phyloP scores from a whole-genome alignment of 2,329 filamentous ascomycete genomes.

The Scedosporium minutisporum region DNA sequence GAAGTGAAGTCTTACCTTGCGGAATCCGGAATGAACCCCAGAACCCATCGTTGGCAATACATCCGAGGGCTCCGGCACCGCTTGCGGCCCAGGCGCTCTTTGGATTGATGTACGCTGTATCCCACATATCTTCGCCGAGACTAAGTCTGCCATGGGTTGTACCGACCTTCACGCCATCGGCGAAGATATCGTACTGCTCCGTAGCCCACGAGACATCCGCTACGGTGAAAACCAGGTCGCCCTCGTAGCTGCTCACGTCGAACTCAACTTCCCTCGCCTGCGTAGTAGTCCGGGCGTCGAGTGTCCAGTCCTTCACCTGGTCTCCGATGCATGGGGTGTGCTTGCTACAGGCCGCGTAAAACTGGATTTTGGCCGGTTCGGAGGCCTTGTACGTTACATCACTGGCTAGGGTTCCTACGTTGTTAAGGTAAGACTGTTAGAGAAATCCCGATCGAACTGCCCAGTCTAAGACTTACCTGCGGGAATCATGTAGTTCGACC shows the following conservation, averaged over 20 bases:
- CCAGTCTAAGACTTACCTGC: not conserved
- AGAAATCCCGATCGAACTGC: not conserved
- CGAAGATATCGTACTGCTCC: too few relatives aligned
- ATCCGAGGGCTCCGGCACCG: too few relatives aligned
- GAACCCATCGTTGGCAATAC: too few relatives aligned
- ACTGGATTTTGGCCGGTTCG: not conserved
- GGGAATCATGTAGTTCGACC: not conserved
- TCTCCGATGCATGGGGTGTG: not conserved
- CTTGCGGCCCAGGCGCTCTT: too few relatives aligned
- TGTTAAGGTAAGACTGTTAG: not conserved
- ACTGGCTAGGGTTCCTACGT: not conserved
- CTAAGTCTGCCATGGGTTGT: too few relatives aligned
- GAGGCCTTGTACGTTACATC: not conserved
- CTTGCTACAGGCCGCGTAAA: not conserved
- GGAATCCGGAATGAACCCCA: too few relatives aligned
- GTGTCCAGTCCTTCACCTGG: not conserved
- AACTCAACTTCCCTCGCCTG: not conserved
- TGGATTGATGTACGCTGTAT: too few relatives aligned
- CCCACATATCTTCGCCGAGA: too few relatives aligned
- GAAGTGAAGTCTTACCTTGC: too few relatives aligned
- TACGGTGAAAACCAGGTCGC: too few relatives aligned
- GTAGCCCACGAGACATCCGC: too few relatives aligned
- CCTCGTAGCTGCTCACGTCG: not conserved
- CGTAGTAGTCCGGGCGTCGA: not conserved
- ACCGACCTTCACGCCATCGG: too few relatives aligned